These are phyloP conservation scores for Eutrema salsugineum DNA, from an alignment of 441 rosid species.

Conservation along the genomic window DNA sequence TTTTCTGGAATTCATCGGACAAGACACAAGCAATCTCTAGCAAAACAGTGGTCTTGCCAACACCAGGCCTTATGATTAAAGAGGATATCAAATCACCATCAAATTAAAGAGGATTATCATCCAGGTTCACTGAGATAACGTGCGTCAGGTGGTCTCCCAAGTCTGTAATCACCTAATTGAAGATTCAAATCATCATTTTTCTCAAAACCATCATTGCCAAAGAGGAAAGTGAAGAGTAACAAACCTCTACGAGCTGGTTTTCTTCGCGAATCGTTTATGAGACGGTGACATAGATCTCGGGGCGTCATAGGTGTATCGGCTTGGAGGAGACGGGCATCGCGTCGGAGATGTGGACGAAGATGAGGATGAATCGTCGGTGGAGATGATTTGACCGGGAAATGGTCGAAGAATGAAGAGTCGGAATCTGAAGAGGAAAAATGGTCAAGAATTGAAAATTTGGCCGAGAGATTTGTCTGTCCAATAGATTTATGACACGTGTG, in stretches of 20 bases:
- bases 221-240: background rate
- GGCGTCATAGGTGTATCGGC: too few species aligned
- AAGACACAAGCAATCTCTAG: conserved; percentile 64
- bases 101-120: conserved; percentile 37
- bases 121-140: conserved; percentile 56
- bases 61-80: conserved; percentile 49
- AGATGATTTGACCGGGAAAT: too few species aligned
- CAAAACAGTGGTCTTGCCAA: conserved; percentile 71
- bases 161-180: conserved; percentile 48
- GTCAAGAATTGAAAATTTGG: too few species aligned
- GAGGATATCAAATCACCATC: conserved; percentile 44
- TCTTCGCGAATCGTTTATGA: conserved; percentile 48
- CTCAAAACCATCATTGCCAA: background rate
- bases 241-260: conserved; percentile 58
- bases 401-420: too few species aligned
- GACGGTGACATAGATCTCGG: conserved; percentile 40
- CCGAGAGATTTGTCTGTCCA: too few species aligned
- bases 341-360: too few species aligned
- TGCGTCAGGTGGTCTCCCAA: conserved; percentile 62
- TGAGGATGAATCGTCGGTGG: too few species aligned
- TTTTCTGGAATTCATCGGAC: conserved; percentile 57
- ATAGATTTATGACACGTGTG: too few species aligned
- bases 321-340: too few species aligned
- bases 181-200: background rate
- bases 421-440: too few species aligned